Base-by-base conservation (phyloP, 2,329 filamentous ascomycete genomes). In the Canariomyces notabilis region DNA sequence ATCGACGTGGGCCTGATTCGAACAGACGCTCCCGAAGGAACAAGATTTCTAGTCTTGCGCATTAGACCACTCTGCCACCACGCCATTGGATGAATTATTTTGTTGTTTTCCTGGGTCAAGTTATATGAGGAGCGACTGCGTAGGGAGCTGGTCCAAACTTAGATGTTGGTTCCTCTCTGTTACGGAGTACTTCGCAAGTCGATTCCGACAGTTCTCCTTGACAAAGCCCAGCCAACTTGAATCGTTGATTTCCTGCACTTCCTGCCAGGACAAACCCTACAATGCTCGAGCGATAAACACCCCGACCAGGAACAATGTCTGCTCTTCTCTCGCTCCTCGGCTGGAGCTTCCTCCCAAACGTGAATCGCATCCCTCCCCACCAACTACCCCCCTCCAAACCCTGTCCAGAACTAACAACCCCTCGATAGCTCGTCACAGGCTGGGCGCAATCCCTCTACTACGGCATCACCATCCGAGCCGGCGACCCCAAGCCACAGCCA, bases 391-490 rank as follows among this genome's bases (percentile, higher is more conserved):
- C 8, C 18, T 20, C 15, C 37, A 43, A 37, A 31, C 44, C 49
- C 20, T 39, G 31, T 22, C 41, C 31, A 15, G 41, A 34, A 35
- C 12, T 42, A 40, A 6, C 19, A 14, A 11, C n/a, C 32, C 3
- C 5, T 21, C 4, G 26, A 19, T 52, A 94, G 87, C 79, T 91
- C 57, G 85, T 82, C 39, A 90, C 89, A 31, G 79, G 80, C 53
- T 87, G 84, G 71, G 64, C 85, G 5, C 91, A 97, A 65, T 76
- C 77, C 52, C 73, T 94, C 57, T 93, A 89, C 71, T 98, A 97
- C 71, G 77, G 83, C 59, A 69, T 97, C 57, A 87, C 87, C 45
- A 91, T 95, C 64, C 89, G 90, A 55, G 93, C 89, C 37, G 93
- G 93, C 61, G 83, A 89, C 52, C 86, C 87, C 12, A 87, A 85